Evolutionary conservation across 306 rosid genomes (phyloP), one percentile per base, ranked within the genome.

Genomic region (Biancaea sappan): DNA sequence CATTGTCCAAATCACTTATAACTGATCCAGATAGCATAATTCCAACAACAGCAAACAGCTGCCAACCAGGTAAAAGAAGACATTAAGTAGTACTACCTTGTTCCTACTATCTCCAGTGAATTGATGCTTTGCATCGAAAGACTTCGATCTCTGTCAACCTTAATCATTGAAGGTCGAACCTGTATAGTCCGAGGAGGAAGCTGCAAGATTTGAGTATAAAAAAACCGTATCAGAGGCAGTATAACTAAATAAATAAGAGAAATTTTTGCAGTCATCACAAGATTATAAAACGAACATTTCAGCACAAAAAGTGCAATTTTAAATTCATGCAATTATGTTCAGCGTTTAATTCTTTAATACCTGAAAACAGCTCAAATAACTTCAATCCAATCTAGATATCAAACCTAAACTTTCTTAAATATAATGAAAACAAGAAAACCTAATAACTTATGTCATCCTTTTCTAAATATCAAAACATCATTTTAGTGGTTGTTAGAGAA

Each of bases 151-250:
- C 13, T 26, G 53, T 63, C 3, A 65, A 89, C 93, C 80, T 93
- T 93, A 44, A 89, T 54, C 98, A 93, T 91, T 69, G 97, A 89
- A 52, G 47, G 66, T 18, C 98, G 90, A 52, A 87, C 79, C 67
- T 80, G 86, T 59, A 93, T 86, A 46, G 97, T 93, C 53, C 78
- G 82, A 2, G 73, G 79, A 76, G 90, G 86, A 74, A 93, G 90
- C 98, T 93, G 72, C 77, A 86, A 70, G 34, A 43, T 62, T 79
- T 13, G 57, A 69, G 11, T 62, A 75, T 43, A 24, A 25, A 58
- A 35, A n/a, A 32, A 31, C 29, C 46, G 35, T 41, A 62, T 41
- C 57, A 48, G 47, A 34, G 63, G 38, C 22, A 22, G 35, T 47
- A 75, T 18, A 56, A 60, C 50, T 66, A 16, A 69, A 21, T 25